Base-by-base conservation (phyloP, 768 basidiomycete genomes). In the Neoboletus magnificus region DNA sequence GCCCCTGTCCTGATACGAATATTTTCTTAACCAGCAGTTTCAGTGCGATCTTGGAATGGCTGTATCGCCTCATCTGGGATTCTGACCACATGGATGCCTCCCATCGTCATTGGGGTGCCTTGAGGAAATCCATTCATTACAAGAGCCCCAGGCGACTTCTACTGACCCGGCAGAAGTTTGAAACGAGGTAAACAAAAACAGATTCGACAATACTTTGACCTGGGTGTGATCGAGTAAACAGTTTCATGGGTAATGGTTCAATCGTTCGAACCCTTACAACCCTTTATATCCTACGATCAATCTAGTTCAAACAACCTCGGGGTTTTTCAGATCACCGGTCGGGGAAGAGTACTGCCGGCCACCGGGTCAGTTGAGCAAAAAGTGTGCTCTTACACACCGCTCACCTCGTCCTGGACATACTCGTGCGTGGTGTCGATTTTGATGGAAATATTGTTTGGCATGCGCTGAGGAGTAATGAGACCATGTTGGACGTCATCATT, bases 381-480 rank as follows among this genome's bases (percentile, higher is more conserved):
- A 23, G 4, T 6, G 6, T 22, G 15, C 15, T 9, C 1, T 36
- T 35, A 15, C 20, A 27, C 18, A 7, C 25, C 23, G n/a, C 69
- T 48, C 22, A 70, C 70, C 56, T 61, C 68, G 57, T 83, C 82
- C 33, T 68, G 75, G 45, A 71, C 65, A 45, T 73, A 75, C 53
- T 85, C 83, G 29, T 82, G 76, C 39, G 76, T 83, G 9, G 84
- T 85, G 64, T 85, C 81, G 53, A 86, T 81, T 70, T 83, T 82
- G 71, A 86, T 84, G 33, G 83, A 81, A 59, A 85, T 82, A 57
- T 80, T 80, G 48, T 78, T 76, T 43, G 76, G 76, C 59, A 44
- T 2, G 4, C 47, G 57, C 68, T 62, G 29, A 55, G 32, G 5
- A 10, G 13, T 27, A n/a, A 44, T 58, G 20, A 36, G 42, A 2